Percentiles rank a stretch among this genome's conserved stretches.
These are phyloP conservation scores for Malassezia nana DNA, from an alignment of 1,284 basidiomycete species.

Conservation along the genomic window DNA sequence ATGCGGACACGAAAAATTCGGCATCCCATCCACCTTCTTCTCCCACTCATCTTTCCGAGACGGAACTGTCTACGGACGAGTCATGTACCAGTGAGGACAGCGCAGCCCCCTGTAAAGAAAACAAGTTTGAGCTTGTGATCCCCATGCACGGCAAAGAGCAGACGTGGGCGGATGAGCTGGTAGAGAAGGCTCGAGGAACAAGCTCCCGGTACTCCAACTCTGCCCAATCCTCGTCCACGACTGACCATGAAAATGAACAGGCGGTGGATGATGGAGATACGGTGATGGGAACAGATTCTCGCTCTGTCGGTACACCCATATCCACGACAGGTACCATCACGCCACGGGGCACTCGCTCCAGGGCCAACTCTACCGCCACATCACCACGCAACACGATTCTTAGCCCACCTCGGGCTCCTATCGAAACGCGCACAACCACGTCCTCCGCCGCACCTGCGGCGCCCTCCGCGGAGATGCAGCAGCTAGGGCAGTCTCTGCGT, in stretches of 20 bases:
- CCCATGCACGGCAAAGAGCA: background rate
- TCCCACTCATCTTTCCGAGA: slow-evolving; percentile 8
- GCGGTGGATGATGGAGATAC: background rate
- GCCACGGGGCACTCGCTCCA: slow-evolving; percentile 4
- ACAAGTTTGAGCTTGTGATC: slow-evolving; percentile 6
- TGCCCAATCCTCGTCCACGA: background rate
- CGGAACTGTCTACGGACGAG: slow-evolving; percentile 17
- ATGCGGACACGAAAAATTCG: background rate
- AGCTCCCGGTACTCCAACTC: background rate
- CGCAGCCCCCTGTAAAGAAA: background rate
- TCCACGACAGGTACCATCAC: slow-evolving; percentile 8
- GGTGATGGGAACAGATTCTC: background rate
- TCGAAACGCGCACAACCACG: no score
- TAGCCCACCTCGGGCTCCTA: no score
- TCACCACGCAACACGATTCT: background rate
- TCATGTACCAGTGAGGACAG: slow-evolving; percentile 10
- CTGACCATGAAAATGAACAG: background rate
- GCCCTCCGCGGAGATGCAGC: no score
- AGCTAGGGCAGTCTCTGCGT: no score
- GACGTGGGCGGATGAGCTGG: slow-evolving; percentile 1
- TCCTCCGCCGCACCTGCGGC: no score
- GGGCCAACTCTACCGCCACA: background rate
- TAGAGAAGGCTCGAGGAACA: background rate
- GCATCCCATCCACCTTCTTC: background rate
- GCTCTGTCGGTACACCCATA: background rate